Percentiles rank a stretch among this genome's conserved stretches.
Evolutionary conservation across 2,329 filamentous ascomycete species (phyloP).

Genomic region (Aspergillus luchuensis): DNA sequence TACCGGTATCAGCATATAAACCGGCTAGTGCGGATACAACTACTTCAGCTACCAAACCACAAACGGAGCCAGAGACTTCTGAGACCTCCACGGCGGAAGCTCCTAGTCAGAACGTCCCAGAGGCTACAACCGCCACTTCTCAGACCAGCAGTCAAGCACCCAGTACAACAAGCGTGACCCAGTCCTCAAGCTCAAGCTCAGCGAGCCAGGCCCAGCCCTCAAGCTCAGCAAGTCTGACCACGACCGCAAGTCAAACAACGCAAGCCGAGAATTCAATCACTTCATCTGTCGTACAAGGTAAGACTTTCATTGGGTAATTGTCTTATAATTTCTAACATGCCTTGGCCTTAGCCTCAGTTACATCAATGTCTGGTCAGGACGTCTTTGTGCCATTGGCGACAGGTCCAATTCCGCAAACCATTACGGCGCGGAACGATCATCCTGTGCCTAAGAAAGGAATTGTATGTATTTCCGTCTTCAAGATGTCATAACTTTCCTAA

Average conservation of each 20-base stretch:
- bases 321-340: slow-evolving; percentile 6
- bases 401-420: slow-evolving; percentile 41
- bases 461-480: slow-evolving; percentile 30
- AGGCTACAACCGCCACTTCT: neutral
- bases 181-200: neutral
- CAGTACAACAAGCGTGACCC: neutral
- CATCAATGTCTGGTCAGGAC: slow-evolving; percentile 41
- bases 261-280: neutral
- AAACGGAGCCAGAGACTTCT: neutral
- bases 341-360: slow-evolving; percentile 6
- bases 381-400: slow-evolving; percentile 46
- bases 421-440: slow-evolving; percentile 44
- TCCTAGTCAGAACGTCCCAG: neutral
- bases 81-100: neutral
- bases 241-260: neutral
- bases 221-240: neutral
- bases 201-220: neutral
- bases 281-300: slow-evolving; percentile 10
- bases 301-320: neutral
- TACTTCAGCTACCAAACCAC: neutral
- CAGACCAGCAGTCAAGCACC: neutral
- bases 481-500: slow-evolving; percentile 12
- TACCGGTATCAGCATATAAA: slow-evolving; percentile 5
- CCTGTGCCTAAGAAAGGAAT: slow-evolving; percentile 44
- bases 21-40: neutral